Conservation (phyloP, 2,329 filamentous ascomycete genomes). For the Diplodia seriata region DNA sequence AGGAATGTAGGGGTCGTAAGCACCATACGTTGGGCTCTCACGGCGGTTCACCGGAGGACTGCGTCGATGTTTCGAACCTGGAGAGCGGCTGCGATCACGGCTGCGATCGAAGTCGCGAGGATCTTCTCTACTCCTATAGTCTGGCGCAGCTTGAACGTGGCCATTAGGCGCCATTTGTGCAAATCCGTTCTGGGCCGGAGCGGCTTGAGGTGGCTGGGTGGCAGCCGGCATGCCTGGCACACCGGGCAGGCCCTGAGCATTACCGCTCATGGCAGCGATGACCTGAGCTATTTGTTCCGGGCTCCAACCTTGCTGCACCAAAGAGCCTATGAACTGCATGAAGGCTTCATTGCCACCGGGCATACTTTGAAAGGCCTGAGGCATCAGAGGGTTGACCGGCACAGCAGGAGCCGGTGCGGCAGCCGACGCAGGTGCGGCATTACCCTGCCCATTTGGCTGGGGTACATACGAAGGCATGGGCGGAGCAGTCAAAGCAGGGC, state of each 20-base stretch:
- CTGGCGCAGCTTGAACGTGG: conserved; percentile 24
- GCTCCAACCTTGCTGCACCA: conserved; percentile 29
- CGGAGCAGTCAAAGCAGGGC: conserved; percentile 29
- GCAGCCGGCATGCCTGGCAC: conserved; percentile 1
- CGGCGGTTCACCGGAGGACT: conserved; percentile 67
- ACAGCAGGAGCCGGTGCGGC: conserved; percentile 34
- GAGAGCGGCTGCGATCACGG: conserved; percentile 64
- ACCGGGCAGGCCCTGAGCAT: neutral
- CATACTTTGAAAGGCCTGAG: conserved; percentile 46
- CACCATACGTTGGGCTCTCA: conserved; percentile 73
- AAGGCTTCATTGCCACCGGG: conserved; percentile 31
- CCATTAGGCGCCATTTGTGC: conserved; percentile 19
- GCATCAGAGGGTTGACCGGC: conserved; percentile 36
- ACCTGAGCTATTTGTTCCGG: conserved; percentile 32
- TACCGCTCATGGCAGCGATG: conserved; percentile 25
- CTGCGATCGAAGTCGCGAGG: conserved; percentile 26
- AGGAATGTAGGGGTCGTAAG: conserved; percentile 69
- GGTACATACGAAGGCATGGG: conserved; percentile 32
- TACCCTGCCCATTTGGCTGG: conserved; percentile 29
- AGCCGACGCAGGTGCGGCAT: conserved; percentile 35
- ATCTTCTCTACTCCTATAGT: conserved; percentile 30
- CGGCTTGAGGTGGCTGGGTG: conserved; percentile 12
- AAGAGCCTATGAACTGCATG: conserved; percentile 32
- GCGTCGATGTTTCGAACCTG: conserved; percentile 74
- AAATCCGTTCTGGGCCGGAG: conserved; percentile 24